phyloP scores from a whole-genome alignment of 2,329 filamentous ascomycete species.

The Colletotrichum cuscutae region DNA sequence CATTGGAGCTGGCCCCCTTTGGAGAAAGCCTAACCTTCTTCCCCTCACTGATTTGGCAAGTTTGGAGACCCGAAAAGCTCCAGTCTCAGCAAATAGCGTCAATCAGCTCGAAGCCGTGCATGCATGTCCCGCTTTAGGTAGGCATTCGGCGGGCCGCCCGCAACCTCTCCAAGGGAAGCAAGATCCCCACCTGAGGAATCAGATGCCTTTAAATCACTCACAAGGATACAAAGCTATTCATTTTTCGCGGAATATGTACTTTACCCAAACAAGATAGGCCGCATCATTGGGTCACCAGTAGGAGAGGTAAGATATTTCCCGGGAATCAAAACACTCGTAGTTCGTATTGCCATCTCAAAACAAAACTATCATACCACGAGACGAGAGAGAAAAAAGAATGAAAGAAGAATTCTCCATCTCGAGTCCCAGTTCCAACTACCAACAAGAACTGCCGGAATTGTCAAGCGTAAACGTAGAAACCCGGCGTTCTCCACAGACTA shows the following conservation, averaged over 20 bases:
- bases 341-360: conserved; percentile 9
- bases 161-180: neutral
- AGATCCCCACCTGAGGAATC: neutral
- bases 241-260: neutral
- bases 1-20: neutral
- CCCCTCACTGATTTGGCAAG: neutral
- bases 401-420: neutral
- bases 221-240: neutral
- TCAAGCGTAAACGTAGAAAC: too few species aligned
- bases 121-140: neutral
- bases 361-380: conserved; percentile 24
- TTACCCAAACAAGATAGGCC: neutral
- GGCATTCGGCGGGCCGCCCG: neutral
- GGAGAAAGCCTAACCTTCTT: neutral
- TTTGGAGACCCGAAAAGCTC: too few species aligned
- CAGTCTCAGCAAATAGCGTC: too few species aligned
- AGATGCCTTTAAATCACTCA: neutral
- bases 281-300: neutral
- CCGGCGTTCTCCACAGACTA: conserved; percentile 1
- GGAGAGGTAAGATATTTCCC: neutral
- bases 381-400: neutral
- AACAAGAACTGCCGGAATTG: too few species aligned
- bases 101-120: too few species aligned
- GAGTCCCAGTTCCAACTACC: neutral
- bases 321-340: conserved; percentile 23